Percentiles rank a stretch among this genome's conserved stretches.
phyloP scores from a whole-genome alignment of 257 asterid species.

The Ehretia macrophylla region DNA sequence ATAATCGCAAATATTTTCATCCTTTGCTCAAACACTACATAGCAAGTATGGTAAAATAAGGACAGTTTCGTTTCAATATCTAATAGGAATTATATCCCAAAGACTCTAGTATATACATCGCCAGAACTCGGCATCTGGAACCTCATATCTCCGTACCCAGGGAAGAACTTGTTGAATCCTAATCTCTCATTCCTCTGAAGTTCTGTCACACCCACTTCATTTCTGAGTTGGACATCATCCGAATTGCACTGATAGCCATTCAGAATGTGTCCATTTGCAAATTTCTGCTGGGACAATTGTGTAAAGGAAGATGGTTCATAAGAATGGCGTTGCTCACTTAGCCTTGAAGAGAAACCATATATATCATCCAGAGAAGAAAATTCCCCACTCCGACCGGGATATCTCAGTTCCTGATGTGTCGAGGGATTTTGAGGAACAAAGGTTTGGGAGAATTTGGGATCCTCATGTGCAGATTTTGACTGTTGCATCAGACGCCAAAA shows the following conservation, averaged over 20 bases:
- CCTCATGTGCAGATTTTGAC: constrained; percentile 38
- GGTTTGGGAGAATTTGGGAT: constrained; percentile 41
- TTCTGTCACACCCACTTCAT: constrained; percentile 40
- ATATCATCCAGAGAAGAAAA: constrained; percentile 26
- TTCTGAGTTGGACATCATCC: constrained; percentile 45
- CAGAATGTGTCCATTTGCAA: constrained; percentile 36
- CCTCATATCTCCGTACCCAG: constrained; percentile 65
- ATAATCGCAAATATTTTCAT: constrained; percentile 1
- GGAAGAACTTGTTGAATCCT: constrained; percentile 45
- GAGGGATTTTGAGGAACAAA: constrained; percentile 40
- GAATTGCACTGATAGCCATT: constrained; percentile 37
- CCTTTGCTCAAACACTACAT: constrained; percentile 24
- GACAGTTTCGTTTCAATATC: constrained; percentile 13
- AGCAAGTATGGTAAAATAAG: constrained; percentile 11
- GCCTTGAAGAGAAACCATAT: constrained; percentile 48
- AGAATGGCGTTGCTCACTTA: constrained; percentile 40
- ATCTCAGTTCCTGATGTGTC: constrained; percentile 40
- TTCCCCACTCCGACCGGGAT: constrained; percentile 30
- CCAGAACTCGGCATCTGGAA: constrained; percentile 49
- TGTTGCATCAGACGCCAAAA: constrained; percentile 72
- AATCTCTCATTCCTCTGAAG: constrained; percentile 57
- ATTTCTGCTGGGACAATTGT: constrained; percentile 40
- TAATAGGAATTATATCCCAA: constrained; percentile 43
- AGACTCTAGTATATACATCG: constrained; percentile 61
- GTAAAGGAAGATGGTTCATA: constrained; percentile 35